Conservation (phyloP, 2,329 filamentous ascomycete genomes). For the Aspergillus sp. region DNA sequence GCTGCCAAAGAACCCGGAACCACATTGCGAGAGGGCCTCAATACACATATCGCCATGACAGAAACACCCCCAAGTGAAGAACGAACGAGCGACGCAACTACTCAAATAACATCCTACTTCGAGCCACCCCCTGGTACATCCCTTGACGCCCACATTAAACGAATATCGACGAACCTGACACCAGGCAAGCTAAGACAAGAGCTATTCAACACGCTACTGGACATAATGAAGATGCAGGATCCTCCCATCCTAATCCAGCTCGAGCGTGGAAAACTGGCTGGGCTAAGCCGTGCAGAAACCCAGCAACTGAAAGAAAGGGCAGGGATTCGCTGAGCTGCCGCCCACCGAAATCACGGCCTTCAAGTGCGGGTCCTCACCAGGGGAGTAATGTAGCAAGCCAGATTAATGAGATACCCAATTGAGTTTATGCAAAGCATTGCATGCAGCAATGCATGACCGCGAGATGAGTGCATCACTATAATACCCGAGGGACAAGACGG, state of each 20-base stretch:
- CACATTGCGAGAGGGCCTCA: too few relatives aligned
- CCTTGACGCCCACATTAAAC: constrained; percentile 26
- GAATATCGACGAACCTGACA: constrained; percentile 25
- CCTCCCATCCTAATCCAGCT: constrained; percentile 52
- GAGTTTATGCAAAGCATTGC: too few relatives aligned
- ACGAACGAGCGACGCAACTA: too few relatives aligned
- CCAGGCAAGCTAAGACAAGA: constrained; percentile 37
- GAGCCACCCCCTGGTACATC: constrained; percentile 4
- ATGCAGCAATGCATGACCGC: too few relatives aligned
- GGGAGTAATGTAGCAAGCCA: too few relatives aligned
- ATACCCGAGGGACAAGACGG: background rate
- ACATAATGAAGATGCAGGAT: constrained; percentile 42
- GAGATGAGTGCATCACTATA: background rate
- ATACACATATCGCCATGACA: too few relatives aligned
- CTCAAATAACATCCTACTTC: too few relatives aligned
- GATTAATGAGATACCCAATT: too few relatives aligned
- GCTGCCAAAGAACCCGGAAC: constrained; percentile 39
- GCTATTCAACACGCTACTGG: constrained; percentile 42
- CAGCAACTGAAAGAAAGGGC: constrained; percentile 29
- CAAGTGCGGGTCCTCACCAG: too few relatives aligned
- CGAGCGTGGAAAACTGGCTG: constrained; percentile 45
- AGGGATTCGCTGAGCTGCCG: constrained; percentile 12
- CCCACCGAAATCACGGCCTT: too few relatives aligned
- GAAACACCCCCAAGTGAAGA: too few relatives aligned
- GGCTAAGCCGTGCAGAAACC: constrained; percentile 38